phyloP scores from a whole-genome alignment of 129 eudicot genomes.

The Flaveria trinervia region DNA sequence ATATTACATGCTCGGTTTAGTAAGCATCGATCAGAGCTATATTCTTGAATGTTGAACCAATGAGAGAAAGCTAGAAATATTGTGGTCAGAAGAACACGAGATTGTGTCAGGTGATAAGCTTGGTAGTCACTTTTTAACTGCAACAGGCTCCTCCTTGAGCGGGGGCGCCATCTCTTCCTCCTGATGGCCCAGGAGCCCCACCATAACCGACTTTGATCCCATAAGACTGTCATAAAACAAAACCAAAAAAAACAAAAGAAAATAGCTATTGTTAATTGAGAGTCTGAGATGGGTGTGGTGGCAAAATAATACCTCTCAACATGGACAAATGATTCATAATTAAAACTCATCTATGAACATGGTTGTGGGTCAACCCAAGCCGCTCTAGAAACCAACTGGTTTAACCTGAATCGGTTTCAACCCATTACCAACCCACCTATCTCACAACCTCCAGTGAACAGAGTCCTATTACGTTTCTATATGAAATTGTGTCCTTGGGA shows the following conservation, averaged over 20 bases:
- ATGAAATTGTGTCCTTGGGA: neutral
- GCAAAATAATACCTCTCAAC: neutral
- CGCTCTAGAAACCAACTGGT: neutral
- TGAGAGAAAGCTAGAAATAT: conserved; percentile 14
- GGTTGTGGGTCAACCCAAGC: neutral
- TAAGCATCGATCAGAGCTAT: conserved; percentile 26
- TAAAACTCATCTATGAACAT: neutral
- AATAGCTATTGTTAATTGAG: neutral
- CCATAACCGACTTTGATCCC: conserved; percentile 89
- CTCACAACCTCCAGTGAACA: neutral
- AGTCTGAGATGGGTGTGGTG: neutral
- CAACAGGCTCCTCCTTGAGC: conserved; percentile 77
- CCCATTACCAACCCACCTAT: neutral
- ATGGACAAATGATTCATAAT: neutral
- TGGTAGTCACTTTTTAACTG: conserved; percentile 39
- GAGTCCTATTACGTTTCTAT: neutral
- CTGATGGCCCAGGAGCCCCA: conserved; percentile 61
- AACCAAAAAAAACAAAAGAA: neutral
- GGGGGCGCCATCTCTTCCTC: conserved; percentile 73
- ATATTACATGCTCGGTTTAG: conserved; percentile 29
- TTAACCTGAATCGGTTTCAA: neutral
- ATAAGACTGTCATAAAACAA: conserved; percentile 57
- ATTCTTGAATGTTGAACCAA: neutral
- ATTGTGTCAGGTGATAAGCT: conserved; percentile 2
- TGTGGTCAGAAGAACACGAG: conserved; percentile 11